Conservation (phyloP, 257 asterid genomes). For the Perilla frutescens region DNA sequence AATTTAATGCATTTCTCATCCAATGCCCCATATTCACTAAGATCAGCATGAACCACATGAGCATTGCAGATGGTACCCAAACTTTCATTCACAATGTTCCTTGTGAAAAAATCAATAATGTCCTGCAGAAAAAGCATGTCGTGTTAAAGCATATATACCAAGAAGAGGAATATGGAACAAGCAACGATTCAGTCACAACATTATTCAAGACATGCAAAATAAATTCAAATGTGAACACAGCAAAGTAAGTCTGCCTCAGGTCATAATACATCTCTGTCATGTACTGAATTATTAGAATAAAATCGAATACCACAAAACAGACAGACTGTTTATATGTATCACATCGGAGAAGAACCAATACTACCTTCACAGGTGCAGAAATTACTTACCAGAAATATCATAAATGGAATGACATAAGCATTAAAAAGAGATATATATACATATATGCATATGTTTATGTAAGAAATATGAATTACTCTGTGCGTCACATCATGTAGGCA, state of each 20-base stretch:
- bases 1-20: slow-evolving; percentile 83
- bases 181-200: neutral
- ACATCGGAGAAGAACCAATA: neutral
- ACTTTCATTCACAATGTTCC: slow-evolving; percentile 82
- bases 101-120: slow-evolving; percentile 70
- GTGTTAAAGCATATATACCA: slow-evolving; percentile 8
- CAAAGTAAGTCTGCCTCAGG: neutral
- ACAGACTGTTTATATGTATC: neutral
- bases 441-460: neutral
- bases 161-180: neutral
- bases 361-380: slow-evolving; percentile 1
- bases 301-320: slow-evolving; percentile 7
- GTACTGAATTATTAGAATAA: neutral
- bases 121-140: slow-evolving; percentile 54
- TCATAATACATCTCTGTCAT: neutral
- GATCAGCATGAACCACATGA: slow-evolving; percentile 96
- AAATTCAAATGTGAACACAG: neutral
- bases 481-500: slow-evolving; percentile 62
- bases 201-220: slow-evolving; percentile 5
- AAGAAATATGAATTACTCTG: slow-evolving; percentile 45
- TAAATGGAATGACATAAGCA: slow-evolving; percentile 1
- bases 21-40: slow-evolving; percentile 77
- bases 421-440: slow-evolving; percentile 4
- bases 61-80: slow-evolving; percentile 93
- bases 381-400: slow-evolving; percentile 14